A percentile compares a stretch with the other conserved stretches of the same genome.
These are phyloP conservation scores for Inonotus hispidus DNA, from an alignment of 1,284 basidiomycete genomes.

Conservation along the genomic window DNA sequence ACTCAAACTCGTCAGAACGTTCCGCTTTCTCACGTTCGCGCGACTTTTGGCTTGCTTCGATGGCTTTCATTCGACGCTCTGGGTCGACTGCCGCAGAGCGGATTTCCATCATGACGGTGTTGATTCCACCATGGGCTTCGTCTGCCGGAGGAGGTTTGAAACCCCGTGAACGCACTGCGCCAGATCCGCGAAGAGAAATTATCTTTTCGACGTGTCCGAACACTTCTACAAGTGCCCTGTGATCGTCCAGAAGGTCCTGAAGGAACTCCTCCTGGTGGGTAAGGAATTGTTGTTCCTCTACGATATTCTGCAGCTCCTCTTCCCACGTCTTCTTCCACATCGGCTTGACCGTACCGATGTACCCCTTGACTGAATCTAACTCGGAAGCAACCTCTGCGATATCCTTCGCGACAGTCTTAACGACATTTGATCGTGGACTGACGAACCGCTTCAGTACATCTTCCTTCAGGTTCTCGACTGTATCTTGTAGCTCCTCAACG, in stretches of 20 bases:
- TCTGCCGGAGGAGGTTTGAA: slow-evolving; percentile 57
- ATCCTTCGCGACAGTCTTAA: slow-evolving; percentile 73
- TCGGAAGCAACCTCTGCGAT: slow-evolving; percentile 67
- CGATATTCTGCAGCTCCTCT: slow-evolving; percentile 91
- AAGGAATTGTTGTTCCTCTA: slow-evolving; percentile 95
- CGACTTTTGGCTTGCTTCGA: slow-evolving; percentile 78
- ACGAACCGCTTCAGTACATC: slow-evolving; percentile 90
- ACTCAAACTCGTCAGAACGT: slow-evolving; percentile 73
- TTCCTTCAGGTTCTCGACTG: slow-evolving; percentile 85
- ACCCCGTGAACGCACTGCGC: slow-evolving; percentile 37
- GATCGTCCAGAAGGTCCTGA: slow-evolving; percentile 84
- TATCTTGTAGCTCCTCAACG: slow-evolving; percentile 92
- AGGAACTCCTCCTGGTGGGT: slow-evolving; percentile 90
- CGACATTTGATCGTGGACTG: slow-evolving; percentile 71
- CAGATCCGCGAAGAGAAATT: slow-evolving; percentile 64
- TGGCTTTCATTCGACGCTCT: slow-evolving; percentile 80
- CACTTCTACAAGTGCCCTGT: slow-evolving; percentile 82
- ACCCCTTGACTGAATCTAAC: slow-evolving; percentile 75
- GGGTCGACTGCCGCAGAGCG: slow-evolving; percentile 78
- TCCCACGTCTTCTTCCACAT: slow-evolving; percentile 99
- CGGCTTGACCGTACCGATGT: slow-evolving; percentile 87
- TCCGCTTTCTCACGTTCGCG: slow-evolving; percentile 69
- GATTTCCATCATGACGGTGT: slow-evolving; percentile 83
- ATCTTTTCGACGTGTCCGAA: slow-evolving; percentile 86
- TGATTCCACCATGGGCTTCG: slow-evolving; percentile 54